Percentiles rank a stretch among this genome's conserved stretches.
Conservation (phyloP, 371 early-diverging fungal genomes). For the Lichtheimia ramosa region DNA sequence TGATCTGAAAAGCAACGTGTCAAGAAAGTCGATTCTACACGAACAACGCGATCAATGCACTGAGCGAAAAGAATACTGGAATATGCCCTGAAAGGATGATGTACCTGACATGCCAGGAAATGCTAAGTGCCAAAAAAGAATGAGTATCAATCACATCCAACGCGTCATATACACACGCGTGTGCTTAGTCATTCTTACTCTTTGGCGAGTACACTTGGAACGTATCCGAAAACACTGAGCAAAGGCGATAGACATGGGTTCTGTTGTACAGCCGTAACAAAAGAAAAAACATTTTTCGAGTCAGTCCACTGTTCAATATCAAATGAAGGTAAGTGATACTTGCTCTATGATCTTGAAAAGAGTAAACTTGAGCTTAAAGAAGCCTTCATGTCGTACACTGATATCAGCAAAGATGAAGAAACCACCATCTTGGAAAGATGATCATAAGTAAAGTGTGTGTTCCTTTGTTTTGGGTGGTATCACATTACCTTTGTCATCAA, state of each 20-base stretch:
- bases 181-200: constrained; percentile 28
- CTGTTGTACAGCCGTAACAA: constrained; percentile 10
- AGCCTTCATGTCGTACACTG: constrained; percentile 87
- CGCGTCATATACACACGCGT: too few species aligned
- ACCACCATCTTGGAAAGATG: constrained; percentile 70
- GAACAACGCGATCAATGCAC: too few species aligned
- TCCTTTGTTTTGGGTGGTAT: neutral
- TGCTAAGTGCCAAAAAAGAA: constrained; percentile 10
- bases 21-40: constrained; percentile 82
- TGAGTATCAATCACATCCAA: neutral
- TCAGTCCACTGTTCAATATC: neutral
- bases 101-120: constrained; percentile 89
- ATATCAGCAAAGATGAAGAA: constrained; percentile 96
- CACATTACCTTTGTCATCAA: constrained; percentile 39
- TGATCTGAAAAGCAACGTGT: constrained; percentile 93
- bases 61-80: too few species aligned
- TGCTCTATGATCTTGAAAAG: constrained; percentile 77
- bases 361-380: constrained; percentile 85
- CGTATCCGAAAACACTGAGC: constrained; percentile 48
- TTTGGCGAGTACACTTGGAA: constrained; percentile 86
- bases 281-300: constrained; percentile 1
- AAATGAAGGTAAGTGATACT: neutral
- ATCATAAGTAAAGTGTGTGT: neutral
- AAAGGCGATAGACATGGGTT: constrained; percentile 25
- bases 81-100: neutral